Evolutionary conservation across 2,329 filamentous ascomycete genomes (phyloP).

Genomic region (Stagonosporopsis cucurbitacearum): DNA sequence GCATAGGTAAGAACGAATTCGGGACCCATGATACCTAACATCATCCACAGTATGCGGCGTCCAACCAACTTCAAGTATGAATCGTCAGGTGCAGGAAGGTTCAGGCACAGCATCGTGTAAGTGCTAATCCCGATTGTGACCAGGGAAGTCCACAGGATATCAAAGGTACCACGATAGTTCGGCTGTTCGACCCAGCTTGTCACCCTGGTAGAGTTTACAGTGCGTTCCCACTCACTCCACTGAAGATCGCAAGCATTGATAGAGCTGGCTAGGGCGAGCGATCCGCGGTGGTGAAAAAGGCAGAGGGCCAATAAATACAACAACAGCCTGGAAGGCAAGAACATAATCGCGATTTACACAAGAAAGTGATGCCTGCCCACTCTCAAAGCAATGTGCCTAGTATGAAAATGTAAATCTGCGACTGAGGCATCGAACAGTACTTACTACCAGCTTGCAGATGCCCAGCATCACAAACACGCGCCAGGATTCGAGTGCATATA

Average conservation of each 20-base stretch:
- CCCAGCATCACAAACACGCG: neutral
- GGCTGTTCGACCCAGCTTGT: conserved; percentile 21
- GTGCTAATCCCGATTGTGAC: conserved; percentile 24
- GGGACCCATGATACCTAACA: conserved; percentile 14
- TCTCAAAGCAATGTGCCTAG: neutral
- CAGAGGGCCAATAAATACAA: neutral
- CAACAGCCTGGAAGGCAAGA: neutral
- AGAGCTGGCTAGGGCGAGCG: neutral
- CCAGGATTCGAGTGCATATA: conserved; percentile 1
- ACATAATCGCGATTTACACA: neutral
- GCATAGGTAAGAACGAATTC: conserved; percentile 20
- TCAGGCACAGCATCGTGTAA: conserved; percentile 22
- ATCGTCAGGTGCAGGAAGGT: conserved; percentile 15
- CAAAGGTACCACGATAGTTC: conserved; percentile 22
- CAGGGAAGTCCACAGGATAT: conserved; percentile 26
- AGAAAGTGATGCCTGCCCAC: neutral
- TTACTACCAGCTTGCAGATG: neutral
- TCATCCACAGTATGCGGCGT: conserved; percentile 11
- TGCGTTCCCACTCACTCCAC: neutral
- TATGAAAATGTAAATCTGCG: neutral
- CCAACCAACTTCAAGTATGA: conserved; percentile 8
- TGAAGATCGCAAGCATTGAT: conserved; percentile 10
- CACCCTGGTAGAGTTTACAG: conserved; percentile 3
- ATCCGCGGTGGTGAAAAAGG: neutral
- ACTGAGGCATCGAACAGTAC: neutral